Base-by-base conservation (phyloP, 2,329 filamentous ascomycete species). In the Aplosporella prunicola region DNA sequence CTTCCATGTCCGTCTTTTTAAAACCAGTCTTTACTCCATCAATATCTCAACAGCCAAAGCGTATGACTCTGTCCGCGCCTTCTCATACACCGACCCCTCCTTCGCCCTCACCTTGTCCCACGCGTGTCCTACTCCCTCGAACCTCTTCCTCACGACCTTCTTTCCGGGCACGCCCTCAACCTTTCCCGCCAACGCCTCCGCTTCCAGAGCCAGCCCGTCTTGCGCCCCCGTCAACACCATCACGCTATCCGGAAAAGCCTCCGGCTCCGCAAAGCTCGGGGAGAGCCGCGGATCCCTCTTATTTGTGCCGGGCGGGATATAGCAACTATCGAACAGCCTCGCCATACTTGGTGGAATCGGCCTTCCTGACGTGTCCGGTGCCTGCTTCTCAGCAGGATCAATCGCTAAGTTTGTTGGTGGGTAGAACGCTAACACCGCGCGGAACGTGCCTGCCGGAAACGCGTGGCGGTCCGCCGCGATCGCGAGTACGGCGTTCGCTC, bases 191-290 rank as follows among this genome's bases (percentile, higher is more conserved):
- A 66, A 46, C 8, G 37, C 48, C 32, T 61, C 55, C 0, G 51
- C 51, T 38, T 67, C 64, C 1, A 49, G 47, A 1, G 50, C 51
- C 17, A 64, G 49, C n/a, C 39, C 43, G 45, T 67, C 63, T 2
- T 56, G 50, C 3, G 51, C 59, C 5, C 50, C 55, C 1, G 57
- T 56, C 32, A 65, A 39, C 8, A 66, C 43, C 13, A 64, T 32
- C 11, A 52, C 29, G 13, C 46, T 48, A 7, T 39, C 33, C 5
- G 55, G 52, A 34, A 52, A 57, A 2, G 46, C 40, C 9, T 43
- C 37, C 3, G 41, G 26, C 1, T 52, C 43, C 0, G 53, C 54
- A n/a, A 48, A 55, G 16, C 50, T 37, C 0, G 63, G 62, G 0
- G 60, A 64, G 5, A 58, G 50, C 11, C 48, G 45, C 0, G 61